Conservation (phyloP, 495 filamentous ascomycete genomes). For the Annulohypoxylon maeteangense region DNA sequence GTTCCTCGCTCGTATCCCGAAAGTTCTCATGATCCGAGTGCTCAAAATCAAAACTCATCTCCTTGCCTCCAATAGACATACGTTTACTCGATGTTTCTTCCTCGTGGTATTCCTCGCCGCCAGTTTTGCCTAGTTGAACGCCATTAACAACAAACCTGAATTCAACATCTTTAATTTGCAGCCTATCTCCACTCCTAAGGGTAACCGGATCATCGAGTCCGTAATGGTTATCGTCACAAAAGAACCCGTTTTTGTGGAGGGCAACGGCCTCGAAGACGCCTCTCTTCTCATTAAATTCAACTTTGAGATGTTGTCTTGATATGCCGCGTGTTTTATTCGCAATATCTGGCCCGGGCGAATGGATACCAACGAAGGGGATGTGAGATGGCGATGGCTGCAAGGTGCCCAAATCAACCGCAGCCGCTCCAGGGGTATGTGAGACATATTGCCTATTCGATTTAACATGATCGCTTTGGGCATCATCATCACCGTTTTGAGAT, state of each 20-base stretch:
- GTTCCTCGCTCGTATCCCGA: conserved; percentile 63
- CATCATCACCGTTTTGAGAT: conserved; percentile 44
- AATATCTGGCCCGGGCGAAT: conserved; percentile 71
- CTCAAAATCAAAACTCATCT: conserved; percentile 74
- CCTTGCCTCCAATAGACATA: conserved; percentile 65
- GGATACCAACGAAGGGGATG: conserved; percentile 82
- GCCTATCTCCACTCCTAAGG: conserved; percentile 75
- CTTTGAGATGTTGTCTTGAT: conserved; percentile 85
- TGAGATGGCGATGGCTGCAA: conserved; percentile 68
- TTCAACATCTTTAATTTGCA: conserved; percentile 82
- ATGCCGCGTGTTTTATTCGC: conserved; percentile 75
- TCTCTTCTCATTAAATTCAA: conserved; percentile 79
- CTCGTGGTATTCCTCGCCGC: conserved; percentile 64
- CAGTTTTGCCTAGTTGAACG: conserved; percentile 73
- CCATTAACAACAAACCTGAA: conserved; percentile 81
- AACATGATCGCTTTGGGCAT: conserved; percentile 47
- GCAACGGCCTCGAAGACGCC: conserved; percentile 82
- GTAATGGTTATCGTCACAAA: conserved; percentile 79
- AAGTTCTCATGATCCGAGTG: conserved; percentile 64
- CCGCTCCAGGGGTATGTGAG: conserved; percentile 61
- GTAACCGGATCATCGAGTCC: conserved; percentile 68
- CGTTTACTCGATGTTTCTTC: conserved; percentile 54
- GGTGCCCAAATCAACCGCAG: conserved; percentile 60
- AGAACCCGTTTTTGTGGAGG: conserved; percentile 86
- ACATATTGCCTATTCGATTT: conserved; percentile 59